Conservation (phyloP, 768 basidiomycete species). For the Phaeotremella fagi region DNA sequence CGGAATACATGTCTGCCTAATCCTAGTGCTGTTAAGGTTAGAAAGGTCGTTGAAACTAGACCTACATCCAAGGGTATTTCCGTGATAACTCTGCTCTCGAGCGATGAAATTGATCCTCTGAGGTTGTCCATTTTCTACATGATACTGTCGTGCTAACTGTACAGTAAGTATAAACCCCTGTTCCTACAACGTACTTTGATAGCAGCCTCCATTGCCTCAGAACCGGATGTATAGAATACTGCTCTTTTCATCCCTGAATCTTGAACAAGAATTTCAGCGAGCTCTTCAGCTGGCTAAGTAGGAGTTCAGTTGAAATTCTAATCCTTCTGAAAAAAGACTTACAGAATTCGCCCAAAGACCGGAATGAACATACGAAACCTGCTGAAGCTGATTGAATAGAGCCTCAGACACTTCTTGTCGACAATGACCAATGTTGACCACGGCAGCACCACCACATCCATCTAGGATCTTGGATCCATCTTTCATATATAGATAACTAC, state of each 20-base stretch:
- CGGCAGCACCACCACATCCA: constrained; percentile 80
- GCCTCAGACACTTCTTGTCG: constrained; percentile 61
- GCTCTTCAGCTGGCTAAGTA: constrained; percentile 71
- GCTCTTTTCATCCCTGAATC: constrained; percentile 62
- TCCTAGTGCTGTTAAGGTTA: constrained; percentile 58
- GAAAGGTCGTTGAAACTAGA: background rate
- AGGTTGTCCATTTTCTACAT: constrained; percentile 61
- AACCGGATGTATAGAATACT: constrained; percentile 73
- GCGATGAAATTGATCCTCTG: constrained; percentile 74
- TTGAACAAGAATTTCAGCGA: constrained; percentile 63
- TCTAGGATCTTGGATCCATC: constrained; percentile 69
- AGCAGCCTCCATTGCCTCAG: constrained; percentile 80
- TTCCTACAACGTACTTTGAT: constrained; percentile 55
- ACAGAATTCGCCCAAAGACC: constrained; percentile 2
- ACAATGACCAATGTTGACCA: constrained; percentile 68
- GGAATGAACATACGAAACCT: constrained; percentile 4
- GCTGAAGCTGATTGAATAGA: constrained; percentile 8
- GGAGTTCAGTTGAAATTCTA: constrained; percentile 29
- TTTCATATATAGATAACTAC: constrained; percentile 67
- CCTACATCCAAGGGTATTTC: constrained; percentile 54
- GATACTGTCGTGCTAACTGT: constrained; percentile 63
- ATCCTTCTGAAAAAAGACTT: background rate
- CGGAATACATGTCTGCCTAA: constrained; percentile 60
- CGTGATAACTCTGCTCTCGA: constrained; percentile 74
- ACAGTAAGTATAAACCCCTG: background rate